phyloP scores from a whole-genome alignment of 1,284 basidiomycete genomes.

The Xerocomus cyaneibrunnescens region DNA sequence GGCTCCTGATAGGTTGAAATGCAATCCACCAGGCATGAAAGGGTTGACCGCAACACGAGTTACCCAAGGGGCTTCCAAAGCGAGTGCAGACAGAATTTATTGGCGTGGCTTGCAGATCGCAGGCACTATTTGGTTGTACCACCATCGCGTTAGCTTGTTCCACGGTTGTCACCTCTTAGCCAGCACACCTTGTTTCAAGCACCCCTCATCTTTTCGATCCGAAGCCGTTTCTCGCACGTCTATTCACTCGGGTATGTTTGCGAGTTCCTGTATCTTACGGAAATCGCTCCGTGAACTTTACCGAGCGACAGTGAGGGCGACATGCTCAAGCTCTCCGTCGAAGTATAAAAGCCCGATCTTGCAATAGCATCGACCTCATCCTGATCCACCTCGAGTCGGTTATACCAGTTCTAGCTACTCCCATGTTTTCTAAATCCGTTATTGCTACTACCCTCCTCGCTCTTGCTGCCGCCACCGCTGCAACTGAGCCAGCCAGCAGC shows the following conservation, averaged over 20 bases:
- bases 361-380: neutral
- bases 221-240: neutral
- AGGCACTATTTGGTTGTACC: too few species aligned
- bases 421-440: constrained; percentile 1
- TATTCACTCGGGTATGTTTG: neutral
- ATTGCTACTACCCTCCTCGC: neutral
- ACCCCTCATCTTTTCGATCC: too few species aligned
- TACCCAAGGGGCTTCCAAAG: neutral
- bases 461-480: neutral
- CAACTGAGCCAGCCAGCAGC: neutral
- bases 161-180: neutral
- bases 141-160: neutral
- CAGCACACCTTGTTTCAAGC: too few species aligned
- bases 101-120: neutral
- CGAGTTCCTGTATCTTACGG: neutral
- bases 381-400: neutral
- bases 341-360: neutral
- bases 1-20: too few species aligned
- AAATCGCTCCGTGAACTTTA: neutral
- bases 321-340: neutral
- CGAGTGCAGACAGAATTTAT: neutral
- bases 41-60: too few species aligned
- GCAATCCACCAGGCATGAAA: too few species aligned
- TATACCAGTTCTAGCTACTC: neutral
- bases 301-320: neutral